Conservation (phyloP, 169 alveolate species). For the Amoebophrya sp. region DNA sequence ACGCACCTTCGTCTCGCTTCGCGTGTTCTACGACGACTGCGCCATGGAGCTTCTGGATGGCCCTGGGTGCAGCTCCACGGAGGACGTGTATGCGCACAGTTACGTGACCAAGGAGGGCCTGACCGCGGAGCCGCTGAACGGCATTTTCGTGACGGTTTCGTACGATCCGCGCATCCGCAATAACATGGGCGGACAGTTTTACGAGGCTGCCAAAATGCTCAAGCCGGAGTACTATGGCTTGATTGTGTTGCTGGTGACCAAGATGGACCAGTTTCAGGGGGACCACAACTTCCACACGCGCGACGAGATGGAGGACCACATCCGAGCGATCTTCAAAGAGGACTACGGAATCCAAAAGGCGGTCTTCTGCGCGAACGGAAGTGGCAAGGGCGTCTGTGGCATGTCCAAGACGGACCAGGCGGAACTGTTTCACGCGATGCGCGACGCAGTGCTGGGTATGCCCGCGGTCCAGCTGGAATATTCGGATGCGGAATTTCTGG, state of each 20-base stretch:
- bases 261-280: slow-evolving; percentile 20
- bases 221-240: slow-evolving; percentile 16
- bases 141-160: slow-evolving; percentile 16
- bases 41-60: slow-evolving; percentile 19
- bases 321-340: background rate
- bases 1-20: background rate
- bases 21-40: slow-evolving; percentile 17
- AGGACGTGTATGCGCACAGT: slow-evolving; percentile 20
- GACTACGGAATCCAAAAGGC: slow-evolving; percentile 18
- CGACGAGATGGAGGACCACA: slow-evolving; percentile 17
- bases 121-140: slow-evolving; percentile 18
- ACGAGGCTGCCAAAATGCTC: slow-evolving; percentile 19
- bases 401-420: no score
- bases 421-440: slow-evolving; percentile 13
- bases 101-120: slow-evolving; percentile 15
- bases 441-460: background rate
- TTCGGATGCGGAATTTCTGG: slow-evolving; percentile 20
- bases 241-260: slow-evolving; percentile 18
- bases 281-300: slow-evolving; percentile 14
- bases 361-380: slow-evolving; percentile 7
- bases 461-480: slow-evolving; percentile 12
- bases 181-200: slow-evolving; percentile 28
- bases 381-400: background rate
- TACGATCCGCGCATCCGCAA: slow-evolving; percentile 27
- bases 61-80: slow-evolving; percentile 24